Percentiles rank a stretch among this genome's conserved stretches.
These are phyloP conservation scores for Colletotrichum tropicicola DNA, from an alignment of 2,329 filamentous ascomycete genomes.

Conservation along the genomic window DNA sequence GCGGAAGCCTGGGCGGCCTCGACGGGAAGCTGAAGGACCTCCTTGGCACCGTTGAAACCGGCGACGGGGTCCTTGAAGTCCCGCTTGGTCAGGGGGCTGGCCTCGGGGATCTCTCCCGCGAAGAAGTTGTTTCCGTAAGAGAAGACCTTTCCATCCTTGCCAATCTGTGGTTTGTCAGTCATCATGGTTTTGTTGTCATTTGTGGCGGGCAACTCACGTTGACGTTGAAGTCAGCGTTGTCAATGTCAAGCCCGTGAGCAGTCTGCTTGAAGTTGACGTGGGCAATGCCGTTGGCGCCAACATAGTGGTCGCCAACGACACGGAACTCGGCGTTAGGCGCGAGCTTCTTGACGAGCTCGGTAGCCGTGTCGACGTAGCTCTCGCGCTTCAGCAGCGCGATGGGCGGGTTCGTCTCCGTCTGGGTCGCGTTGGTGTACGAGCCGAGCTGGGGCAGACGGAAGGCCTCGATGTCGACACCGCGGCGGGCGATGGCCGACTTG, in stretches of 20 bases:
- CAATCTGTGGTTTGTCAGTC: slow-evolving; percentile 44
- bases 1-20: slow-evolving; percentile 37
- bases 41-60: slow-evolving; percentile 52
- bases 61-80: slow-evolving; percentile 51
- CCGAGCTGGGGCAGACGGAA: slow-evolving; percentile 42
- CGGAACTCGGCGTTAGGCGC: slow-evolving; percentile 50
- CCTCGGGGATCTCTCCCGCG: slow-evolving; percentile 51
- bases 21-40: slow-evolving; percentile 43
- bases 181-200: neutral
- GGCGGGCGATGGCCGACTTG: slow-evolving; percentile 35
- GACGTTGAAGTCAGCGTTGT: slow-evolving; percentile 64
- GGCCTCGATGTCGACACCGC: slow-evolving; percentile 42
- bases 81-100: slow-evolving; percentile 47
- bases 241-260: slow-evolving; percentile 59
- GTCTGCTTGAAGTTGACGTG: slow-evolving; percentile 67
- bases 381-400: slow-evolving; percentile 40
- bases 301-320: slow-evolving; percentile 55
- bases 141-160: slow-evolving; percentile 57
- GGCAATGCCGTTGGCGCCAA: slow-evolving; percentile 57
- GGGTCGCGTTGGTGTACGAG: slow-evolving; percentile 41
- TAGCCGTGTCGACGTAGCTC: slow-evolving; percentile 49
- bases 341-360: slow-evolving; percentile 44
- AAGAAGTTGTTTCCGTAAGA: slow-evolving; percentile 59
- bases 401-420: slow-evolving; percentile 34
- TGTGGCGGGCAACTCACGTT: slow-evolving; percentile 50